These are phyloP conservation scores for Arachis monticola DNA, from an alignment of 331 rosid genomes.

Conservation along the genomic window DNA sequence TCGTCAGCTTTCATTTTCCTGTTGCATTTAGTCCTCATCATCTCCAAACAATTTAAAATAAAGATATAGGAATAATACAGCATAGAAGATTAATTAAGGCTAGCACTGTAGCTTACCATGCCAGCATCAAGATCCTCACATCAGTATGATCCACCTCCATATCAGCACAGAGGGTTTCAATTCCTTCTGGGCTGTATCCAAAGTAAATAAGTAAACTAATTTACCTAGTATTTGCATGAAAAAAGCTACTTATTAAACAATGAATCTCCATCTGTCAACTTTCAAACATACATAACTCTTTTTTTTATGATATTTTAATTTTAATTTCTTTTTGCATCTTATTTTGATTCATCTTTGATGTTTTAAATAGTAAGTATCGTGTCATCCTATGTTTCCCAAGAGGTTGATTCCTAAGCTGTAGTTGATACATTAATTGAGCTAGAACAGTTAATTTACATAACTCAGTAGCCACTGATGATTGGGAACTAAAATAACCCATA, in stretches of 20 bases:
- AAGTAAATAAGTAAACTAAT: slow-evolving; percentile 21
- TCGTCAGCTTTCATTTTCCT: slow-evolving; percentile 97
- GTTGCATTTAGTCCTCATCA: slow-evolving; percentile 52
- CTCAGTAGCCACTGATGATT: neutral
- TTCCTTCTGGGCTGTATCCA: slow-evolving; percentile 93
- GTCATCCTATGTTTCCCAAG: neutral
- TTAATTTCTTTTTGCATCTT: slow-evolving; percentile 19
- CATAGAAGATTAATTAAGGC: slow-evolving; percentile 13
- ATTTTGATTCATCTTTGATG: neutral
- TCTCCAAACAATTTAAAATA: slow-evolving; percentile 37
- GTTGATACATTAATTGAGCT: slow-evolving; percentile 15
- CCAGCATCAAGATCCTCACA: slow-evolving; percentile 96
- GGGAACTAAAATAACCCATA: too few relatives aligned
- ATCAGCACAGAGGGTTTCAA: slow-evolving; percentile 91
- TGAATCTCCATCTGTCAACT: neutral
- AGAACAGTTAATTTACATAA: neutral
- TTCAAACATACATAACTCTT: neutral
- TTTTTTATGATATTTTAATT: slow-evolving; percentile 7
- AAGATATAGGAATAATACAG: slow-evolving; percentile 32
- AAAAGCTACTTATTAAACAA: neutral
- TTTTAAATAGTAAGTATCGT: neutral
- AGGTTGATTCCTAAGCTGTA: neutral
- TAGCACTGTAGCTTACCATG: slow-evolving; percentile 69
- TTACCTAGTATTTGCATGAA: neutral
- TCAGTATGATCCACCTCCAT: slow-evolving; percentile 90